phyloP scores from a whole-genome alignment of 1,284 basidiomycete genomes.

The Cutaneotrichosporon cutaneum region DNA sequence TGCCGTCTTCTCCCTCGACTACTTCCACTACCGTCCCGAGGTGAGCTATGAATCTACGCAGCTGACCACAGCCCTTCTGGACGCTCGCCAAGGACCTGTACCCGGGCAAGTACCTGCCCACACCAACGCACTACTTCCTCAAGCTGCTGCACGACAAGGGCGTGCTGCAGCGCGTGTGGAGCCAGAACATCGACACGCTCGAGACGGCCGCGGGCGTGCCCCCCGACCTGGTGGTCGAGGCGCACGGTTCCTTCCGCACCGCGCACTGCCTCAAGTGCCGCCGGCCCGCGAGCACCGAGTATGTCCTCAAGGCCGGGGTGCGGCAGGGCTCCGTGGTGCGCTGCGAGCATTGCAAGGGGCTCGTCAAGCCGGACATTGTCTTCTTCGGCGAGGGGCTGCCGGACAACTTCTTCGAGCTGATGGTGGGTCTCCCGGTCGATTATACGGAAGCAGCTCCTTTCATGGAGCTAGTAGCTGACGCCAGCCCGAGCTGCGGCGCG shows the following conservation, averaged over 20 bases:
- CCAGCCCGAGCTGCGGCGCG: conserved; percentile 41
- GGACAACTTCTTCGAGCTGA: conserved; percentile 46
- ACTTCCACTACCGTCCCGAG: conserved; percentile 49
- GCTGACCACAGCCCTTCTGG: conserved; percentile 62
- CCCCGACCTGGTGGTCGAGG: conserved; percentile 75
- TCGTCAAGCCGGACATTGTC: conserved; percentile 91
- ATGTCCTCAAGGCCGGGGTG: conserved; percentile 67
- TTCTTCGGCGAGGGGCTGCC: conserved; percentile 78
- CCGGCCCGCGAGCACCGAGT: conserved; percentile 59
- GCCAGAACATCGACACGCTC: conserved; percentile 74
- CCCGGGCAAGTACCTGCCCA: conserved; percentile 63
- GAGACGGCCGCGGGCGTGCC: conserved; percentile 82
- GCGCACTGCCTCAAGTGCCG: conserved; percentile 75
- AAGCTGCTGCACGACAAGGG: conserved; percentile 44
- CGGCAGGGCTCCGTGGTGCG: conserved; percentile 62
- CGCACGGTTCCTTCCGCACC: conserved; percentile 85
- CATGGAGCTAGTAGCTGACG: background rate
- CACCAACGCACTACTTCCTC: conserved; percentile 86
- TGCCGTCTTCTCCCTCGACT: conserved; percentile 59
- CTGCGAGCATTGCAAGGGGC: conserved; percentile 64
- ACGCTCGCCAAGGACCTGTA: conserved; percentile 86
- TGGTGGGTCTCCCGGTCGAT: too few relatives aligned
- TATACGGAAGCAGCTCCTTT: too few relatives aligned
- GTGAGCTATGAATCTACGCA: conserved; percentile 9
- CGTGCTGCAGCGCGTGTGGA: conserved; percentile 48